A percentile compares a stretch with the other conserved stretches of the same genome.
These are phyloP conservation scores for Anthracocystis panici-leucophaei DNA, from an alignment of 1,284 basidiomycete species.

Conservation along the genomic window DNA sequence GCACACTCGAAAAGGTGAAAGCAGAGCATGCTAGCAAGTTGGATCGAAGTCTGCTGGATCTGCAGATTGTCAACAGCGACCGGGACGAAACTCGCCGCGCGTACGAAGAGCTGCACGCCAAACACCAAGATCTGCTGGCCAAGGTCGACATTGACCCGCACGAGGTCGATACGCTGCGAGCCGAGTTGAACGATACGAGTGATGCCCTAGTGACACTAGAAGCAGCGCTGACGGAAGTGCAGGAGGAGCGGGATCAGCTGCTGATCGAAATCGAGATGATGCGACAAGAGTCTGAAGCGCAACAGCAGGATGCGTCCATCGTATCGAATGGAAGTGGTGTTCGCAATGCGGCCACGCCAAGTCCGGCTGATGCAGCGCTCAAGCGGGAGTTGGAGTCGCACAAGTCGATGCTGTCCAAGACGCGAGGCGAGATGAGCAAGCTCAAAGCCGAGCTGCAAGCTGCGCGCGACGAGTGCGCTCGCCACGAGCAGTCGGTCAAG, in stretches of 20 bases:
- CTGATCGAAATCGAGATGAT: slow-evolving; percentile 62
- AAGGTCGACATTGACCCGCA: slow-evolving; percentile 54
- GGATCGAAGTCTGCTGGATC: slow-evolving; percentile 34
- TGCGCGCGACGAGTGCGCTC: slow-evolving; percentile 78
- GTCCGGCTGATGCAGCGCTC: slow-evolving; percentile 34
- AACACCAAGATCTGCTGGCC: slow-evolving; percentile 43
- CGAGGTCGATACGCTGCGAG: slow-evolving; percentile 78
- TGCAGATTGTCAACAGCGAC: slow-evolving; percentile 32
- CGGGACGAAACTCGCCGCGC: slow-evolving; percentile 42
- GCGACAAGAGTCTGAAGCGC: slow-evolving; percentile 37
- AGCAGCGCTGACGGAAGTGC: slow-evolving; percentile 67
- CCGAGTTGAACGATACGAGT: slow-evolving; percentile 68
- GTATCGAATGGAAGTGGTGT: slow-evolving; percentile 14
- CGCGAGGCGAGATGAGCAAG: slow-evolving; percentile 50
- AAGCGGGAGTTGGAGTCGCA: slow-evolving; percentile 78
- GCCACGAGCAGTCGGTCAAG: slow-evolving; percentile 61
- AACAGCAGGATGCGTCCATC: slow-evolving; percentile 20
- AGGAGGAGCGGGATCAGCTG: slow-evolving; percentile 69
- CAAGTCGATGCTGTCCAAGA: slow-evolving; percentile 77
- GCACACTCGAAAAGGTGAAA: slow-evolving; percentile 17
- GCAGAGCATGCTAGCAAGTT: slow-evolving; percentile 42
- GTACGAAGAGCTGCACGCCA: slow-evolving; percentile 50
- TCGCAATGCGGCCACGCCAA: slow-evolving; percentile 12
- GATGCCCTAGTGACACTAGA: slow-evolving; percentile 69
- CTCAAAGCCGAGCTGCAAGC: slow-evolving; percentile 80